Evolutionary conservation across 805 yeast genomes (phyloP), one percentile per base, ranked within the genome.

Genomic region (Wickerhamomyces mucosus): DNA sequence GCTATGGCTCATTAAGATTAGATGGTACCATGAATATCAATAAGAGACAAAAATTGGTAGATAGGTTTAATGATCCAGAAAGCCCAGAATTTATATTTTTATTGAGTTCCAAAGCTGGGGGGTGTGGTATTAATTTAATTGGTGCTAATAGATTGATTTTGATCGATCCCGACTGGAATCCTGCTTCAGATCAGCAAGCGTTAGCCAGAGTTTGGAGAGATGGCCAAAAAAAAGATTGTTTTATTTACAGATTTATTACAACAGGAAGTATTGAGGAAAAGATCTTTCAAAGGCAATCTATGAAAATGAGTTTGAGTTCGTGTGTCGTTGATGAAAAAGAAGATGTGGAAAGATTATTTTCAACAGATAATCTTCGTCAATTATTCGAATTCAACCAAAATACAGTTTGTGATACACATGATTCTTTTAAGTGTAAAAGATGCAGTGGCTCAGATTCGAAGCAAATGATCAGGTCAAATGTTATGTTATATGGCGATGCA

Each of bases 191-290:
- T 51, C 97, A 92, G 53, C 98, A 89, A 58, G 97, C 97, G 0
- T 64, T 92, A 39, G 97, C 97, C 0, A 72, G 98, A 55, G 95
- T 92, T 5, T 92, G 97, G 97, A 76, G 98, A 66, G 98, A 92
- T 59, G 98, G 98, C 0, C 98, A 89, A 51, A 89, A 83, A 65
- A 92, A 89, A 56, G 95, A 83, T 54, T 92, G 98, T 61, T 89
- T 80, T 48, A 92, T 89, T 25, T 92, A 92, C 55, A 66, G 98
- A 43, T 88, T 92, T 45, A 88, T 89, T 35, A 72, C 94, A 6
- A 86, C 97, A 0, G 98, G 98, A 10, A 75, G 95, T 2, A 92
- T 89, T 33, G 98, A 89, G 49, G 98, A 89, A 48, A 92, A 92
- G 56, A 92, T 92, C 21, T 85, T 82, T 56, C 98, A 92, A 59